Evolutionary conservation across 2,329 filamentous ascomycete genomes (phyloP), one percentile per base, ranked within the genome.

Genomic region (Plectosphaerella cucumerina): DNA sequence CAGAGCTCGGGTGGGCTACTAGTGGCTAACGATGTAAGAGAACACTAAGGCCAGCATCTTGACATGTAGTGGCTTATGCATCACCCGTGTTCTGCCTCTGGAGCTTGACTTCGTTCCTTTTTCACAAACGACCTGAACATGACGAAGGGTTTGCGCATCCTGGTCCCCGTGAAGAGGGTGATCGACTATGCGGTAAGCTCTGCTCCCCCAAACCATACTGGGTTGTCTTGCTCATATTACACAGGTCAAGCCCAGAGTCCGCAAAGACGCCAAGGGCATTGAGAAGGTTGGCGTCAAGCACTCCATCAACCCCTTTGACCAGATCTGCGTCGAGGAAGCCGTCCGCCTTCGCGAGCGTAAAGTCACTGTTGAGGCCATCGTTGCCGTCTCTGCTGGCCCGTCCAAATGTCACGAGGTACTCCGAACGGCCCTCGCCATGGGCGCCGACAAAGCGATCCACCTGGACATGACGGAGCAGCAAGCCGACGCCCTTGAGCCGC

Each of bases 281-380:
- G 93, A 97, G 74, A 96, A 89, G 50, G 80, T 86, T 58, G 89
- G 89, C 60, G 91, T 97, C 65, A 97, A 97, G 75, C 93, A 97
- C 81, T 92, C 86, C 68, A 93, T 99, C 84, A 99, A 97, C 80
- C 94, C 94, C 18, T 99, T 99, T 74, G 94, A 99, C 78, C 94
- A 99, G 72, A 88, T 99, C 65, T 95, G 91, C 42, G 85, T 99
- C 70, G 94, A 99, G 75, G 94, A 97, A 76, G 90, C 92, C 48
- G 89, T 97, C 47, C 90, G 90, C 39, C 87, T 99, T 66, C 92
- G 94, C 70, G 93, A 97, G 71, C 88, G 89, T 77, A 88, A 89
- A 70, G 70, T 73, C 50, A 83, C 84, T 17, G 92, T 99, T 55
- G 86, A 91, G 60, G 91, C 97, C 69, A 97, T 99, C 65, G 85